A percentile compares a stretch with the other conserved stretches of the same genome.
These are phyloP conservation scores for Cyclaneusma minus DNA, from an alignment of 2,329 filamentous ascomycete genomes.

Conservation along the genomic window DNA sequence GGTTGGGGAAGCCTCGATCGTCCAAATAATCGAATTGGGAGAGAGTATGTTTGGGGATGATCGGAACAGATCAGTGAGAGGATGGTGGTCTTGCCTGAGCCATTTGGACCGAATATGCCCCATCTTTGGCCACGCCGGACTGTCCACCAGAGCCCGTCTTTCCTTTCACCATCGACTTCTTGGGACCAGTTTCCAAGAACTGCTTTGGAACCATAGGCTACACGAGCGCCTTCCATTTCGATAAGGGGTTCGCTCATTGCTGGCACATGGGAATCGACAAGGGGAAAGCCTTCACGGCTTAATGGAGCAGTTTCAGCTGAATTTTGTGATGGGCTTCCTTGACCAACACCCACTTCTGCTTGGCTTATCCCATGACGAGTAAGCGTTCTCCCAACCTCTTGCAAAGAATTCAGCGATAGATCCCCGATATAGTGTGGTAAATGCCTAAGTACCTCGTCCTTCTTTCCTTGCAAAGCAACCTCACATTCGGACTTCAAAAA, in stretches of 20 bases:
- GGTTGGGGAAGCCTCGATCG: constrained; percentile 62
- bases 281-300: constrained; percentile 13
- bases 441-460: constrained; percentile 41
- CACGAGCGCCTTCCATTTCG: constrained; percentile 73
- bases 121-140: constrained; percentile 73
- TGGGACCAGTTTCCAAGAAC: constrained; percentile 73
- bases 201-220: constrained; percentile 63
- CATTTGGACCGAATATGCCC: constrained; percentile 89
- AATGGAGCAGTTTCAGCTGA: constrained; percentile 1
- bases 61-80: constrained; percentile 88
- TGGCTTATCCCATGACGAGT: constrained; percentile 14
- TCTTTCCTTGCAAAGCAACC: constrained; percentile 49
- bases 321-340: neutral
- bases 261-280: constrained; percentile 6
- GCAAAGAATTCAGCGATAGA: constrained; percentile 11
- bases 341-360: neutral
- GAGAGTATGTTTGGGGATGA: constrained; percentile 84
- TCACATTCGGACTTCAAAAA: constrained; percentile 54
- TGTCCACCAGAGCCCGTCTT: constrained; percentile 63
- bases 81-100: constrained; percentile 89
- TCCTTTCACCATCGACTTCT: constrained; percentile 28
- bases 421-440: constrained; percentile 31
- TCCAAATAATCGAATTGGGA: constrained; percentile 77
- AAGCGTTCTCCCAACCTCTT: constrained; percentile 14
- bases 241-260: constrained; percentile 53